Evolutionary conservation across 257 asterid species (phyloP), one percentile per base, ranked within the genome.

Genomic region (Penstemon davidsonii): DNA sequence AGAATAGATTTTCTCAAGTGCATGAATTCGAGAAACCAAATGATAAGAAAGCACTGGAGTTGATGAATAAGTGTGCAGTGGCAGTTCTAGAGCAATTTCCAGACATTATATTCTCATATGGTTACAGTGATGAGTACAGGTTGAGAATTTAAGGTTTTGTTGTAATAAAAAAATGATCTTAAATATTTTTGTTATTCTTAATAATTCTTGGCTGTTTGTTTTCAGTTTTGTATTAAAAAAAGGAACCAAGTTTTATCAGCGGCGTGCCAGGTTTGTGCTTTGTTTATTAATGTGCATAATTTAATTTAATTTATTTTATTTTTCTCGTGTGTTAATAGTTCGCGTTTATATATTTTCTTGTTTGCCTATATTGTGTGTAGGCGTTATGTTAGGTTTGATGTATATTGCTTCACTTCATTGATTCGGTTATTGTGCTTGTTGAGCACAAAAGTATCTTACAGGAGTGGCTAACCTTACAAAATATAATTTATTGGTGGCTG

Each of bases 61-160:
- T 92, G 83, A 90, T 92, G 97, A 88, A 87, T 82, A 83, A 76
- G 12, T 92, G 97, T 80, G 91, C 91, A 3, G 69, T 52, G 76
- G 82, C 76, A 18, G 84, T 90, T 44, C 18, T 84, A 56, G 95
- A 86, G 83, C 87, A 85, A 66, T 92, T 88, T 73, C 92, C 96
- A 38, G 98, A 90, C 72, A 76, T 90, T 58, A 71, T 79, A 43
- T 82, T 90, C 76, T 83, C 88, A 4, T 88, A 88, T 69, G 95
- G 97, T 50, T 88, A 72, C 72, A 74, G 80, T 55, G 88, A 88
- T 66, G 96, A 90, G 79, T 90, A 78, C 75, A 91, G 95, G 97
- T 88, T 53, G 60, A 42, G 36, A 38, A 40, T 36, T 38, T 52
- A 25, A 18, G 15, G 33, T 25, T 25, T 25, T 25, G 33, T 25